Evolutionary conservation across 2,329 filamentous ascomycete genomes (phyloP), one percentile per base, ranked within the genome.

Genomic region (Beauveria brongniartii): DNA sequence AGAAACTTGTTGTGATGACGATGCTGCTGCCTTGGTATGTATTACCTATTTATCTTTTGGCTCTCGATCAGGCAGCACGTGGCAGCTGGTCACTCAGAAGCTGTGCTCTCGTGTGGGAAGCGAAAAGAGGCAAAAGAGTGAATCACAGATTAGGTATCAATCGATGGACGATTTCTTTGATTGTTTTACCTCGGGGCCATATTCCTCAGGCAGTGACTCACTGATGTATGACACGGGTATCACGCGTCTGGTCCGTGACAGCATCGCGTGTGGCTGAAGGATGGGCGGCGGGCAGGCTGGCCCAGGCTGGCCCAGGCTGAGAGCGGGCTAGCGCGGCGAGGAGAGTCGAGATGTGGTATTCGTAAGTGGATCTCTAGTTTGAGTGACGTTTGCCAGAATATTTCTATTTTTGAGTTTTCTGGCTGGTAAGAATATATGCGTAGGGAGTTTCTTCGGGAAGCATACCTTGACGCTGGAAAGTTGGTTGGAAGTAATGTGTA

Each of bases 191-290:
- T 16, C 18, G 26, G 6, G 9, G 30, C 41, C 50, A 48, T 40
- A 18, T 28, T 54, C 55, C 14, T 52, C 53, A 24, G 20, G 47
- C 52, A 52, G 57, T 60, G 58, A 63, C 50, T 61, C 58, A 61
- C 30, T 28, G 4, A 9, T 34, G 51, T 54, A 61, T 28, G 58
- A 47, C 58, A 41, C n/a, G 40, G 47, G 46, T 43, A 34, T 47
- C 58, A 61, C 58, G 58, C 58, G 58, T 61, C 43, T 55, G 41
- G 28, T 28, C 48, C 57, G 58, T 61, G 58, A 55, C 41, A 55
- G 51, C 26, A 55, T 46, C 51, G 58, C 58, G 58, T 30, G 48
- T 43, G 55, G 46, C 47, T 43, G 22, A 28, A 20, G 8, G 6
- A 30, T 34, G 30, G 30, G 30, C 30, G 30, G 30, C 30, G 10